A percentile compares a stretch with the other conserved stretches of the same genome.
Evolutionary conservation across 2,329 filamentous ascomycete genomes (phyloP).

Genomic region (Colletotrichum viniferum): DNA sequence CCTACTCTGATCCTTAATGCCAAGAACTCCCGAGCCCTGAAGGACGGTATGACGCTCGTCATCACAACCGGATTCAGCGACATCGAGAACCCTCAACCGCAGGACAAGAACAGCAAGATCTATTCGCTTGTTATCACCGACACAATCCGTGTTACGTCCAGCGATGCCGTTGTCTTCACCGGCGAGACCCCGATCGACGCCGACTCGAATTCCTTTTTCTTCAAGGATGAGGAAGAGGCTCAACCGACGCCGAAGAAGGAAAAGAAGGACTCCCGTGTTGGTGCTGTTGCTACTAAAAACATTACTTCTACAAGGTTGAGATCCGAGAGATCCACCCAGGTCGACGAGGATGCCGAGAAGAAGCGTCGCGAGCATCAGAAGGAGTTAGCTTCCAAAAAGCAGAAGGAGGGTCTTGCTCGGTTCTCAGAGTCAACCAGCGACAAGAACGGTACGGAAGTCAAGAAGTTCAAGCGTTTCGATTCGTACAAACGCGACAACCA

Average conservation of each 20-base stretch:
- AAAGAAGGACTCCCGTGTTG: constrained; percentile 82
- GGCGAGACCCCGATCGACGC: constrained; percentile 90
- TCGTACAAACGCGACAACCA: constrained; percentile 99
- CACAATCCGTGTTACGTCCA: constrained; percentile 83
- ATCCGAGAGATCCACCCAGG: constrained; percentile 85
- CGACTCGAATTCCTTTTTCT: constrained; percentile 97
- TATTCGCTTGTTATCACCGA: constrained; percentile 93
- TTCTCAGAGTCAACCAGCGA: constrained; percentile 86
- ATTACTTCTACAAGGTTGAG: constrained; percentile 93
- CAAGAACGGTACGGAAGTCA: constrained; percentile 88
- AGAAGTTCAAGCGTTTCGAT: constrained; percentile 99
- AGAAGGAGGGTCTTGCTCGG: constrained; percentile 81
- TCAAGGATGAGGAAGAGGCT: constrained; percentile 93
- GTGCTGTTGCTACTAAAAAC: constrained; percentile 90
- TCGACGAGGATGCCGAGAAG: constrained; percentile 88
- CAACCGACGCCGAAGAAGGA: constrained; percentile 88
- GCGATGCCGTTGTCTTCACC: constrained; percentile 88
- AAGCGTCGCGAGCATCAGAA: constrained; percentile 91
- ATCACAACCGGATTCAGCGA: constrained; percentile 91
- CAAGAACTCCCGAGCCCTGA: constrained; percentile 83
- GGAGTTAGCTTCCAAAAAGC: constrained; percentile 84
- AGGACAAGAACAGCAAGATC: constrained; percentile 86
- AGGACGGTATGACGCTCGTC: constrained; percentile 96
- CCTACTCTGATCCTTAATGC: constrained; percentile 81
- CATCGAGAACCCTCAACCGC: constrained; percentile 82